Evolutionary conservation across 352 stramenopile genomes (phyloP), one percentile per base, ranked within the genome.

Genomic region (Globisporangium cederbergense): DNA sequence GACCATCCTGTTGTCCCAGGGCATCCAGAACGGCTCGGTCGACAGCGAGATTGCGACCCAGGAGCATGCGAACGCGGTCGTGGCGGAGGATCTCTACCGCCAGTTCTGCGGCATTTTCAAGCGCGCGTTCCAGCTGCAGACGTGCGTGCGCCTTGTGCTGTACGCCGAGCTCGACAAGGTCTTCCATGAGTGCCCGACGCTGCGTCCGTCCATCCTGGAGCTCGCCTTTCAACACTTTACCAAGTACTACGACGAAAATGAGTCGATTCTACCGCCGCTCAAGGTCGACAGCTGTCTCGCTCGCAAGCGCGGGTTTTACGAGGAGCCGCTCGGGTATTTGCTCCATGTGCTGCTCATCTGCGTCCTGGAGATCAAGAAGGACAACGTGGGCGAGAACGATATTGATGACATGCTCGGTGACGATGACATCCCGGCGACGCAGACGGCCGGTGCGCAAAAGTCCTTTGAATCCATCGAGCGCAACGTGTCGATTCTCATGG

Each of bases 31-130:
- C 14, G 52, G 25, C 4, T 55, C 46, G 2, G 36, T 62, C 25
- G 62, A 65, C 18, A 70, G 25, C 43, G 74, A 78, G 18, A 34
- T 78, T 25, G 76, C 67, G 4, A 80, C 76, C 4, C 71, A 81
- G 57, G 72, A 82, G 13, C 72, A 80, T 18, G 63, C 63, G 8
- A 78, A 79, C n/a, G 65, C 73, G 3, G 63, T 82, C 4, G 59
- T 77, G 0, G 75, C 75, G 8, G 77, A 86, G 47, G 73, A 86
- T 55, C 57, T 86, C 0, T 89, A 79, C 51, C 79, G 79, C 1
- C 79, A 89, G 54, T 89, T 89, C 59, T 74, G 72, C 46, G 75
- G 77, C 6, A 71, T 86, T 40, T 89, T 89, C 53, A 76, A 76
- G 38, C 66, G 69, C 1, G 76, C 75, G 1, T 66, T 89, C 18